Percentiles rank a stretch among this genome's conserved stretches.
phyloP scores from a whole-genome alignment of 225 moss, liverwort and hornwort genomes.

The Rhytidiadelphus loreus region DNA sequence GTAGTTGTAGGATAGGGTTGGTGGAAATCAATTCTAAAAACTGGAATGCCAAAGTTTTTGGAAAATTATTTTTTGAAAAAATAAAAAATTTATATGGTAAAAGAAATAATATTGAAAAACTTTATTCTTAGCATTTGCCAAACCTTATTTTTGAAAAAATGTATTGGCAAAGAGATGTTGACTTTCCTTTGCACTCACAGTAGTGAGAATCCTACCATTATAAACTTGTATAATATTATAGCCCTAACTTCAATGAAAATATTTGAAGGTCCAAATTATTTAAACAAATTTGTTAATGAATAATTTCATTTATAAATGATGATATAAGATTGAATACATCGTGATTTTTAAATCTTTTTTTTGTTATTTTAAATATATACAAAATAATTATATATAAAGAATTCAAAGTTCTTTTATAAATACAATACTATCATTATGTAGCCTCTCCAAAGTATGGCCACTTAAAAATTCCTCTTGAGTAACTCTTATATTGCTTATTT shows the following conservation, averaged over 20 bases:
- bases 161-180: rapidly evolving
- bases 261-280: neutral
- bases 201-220: neutral
- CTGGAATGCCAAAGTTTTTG: neutral
- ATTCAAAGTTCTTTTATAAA: neutral
- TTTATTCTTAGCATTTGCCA: rapidly evolving
- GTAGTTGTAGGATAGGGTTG: rapidly evolving
- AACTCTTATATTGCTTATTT: too few species aligned
- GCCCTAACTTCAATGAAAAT: neutral
- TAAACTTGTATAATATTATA: neutral
- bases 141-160: neutral
- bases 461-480: neutral
- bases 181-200: rapidly evolving
- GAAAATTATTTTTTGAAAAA: neutral
- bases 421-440: neutral
- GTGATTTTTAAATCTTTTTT: neutral
- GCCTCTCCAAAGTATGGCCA: neutral
- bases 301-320: neutral
- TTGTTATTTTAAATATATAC: neutral
- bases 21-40: neutral
- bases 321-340: neutral
- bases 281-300: neutral
- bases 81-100: rapidly evolving
- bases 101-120: neutral
- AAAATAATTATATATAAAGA: too few species aligned